phyloP scores from a whole-genome alignment of 2,329 filamentous ascomycete genomes.

The Lachnellula hyalina region DNA sequence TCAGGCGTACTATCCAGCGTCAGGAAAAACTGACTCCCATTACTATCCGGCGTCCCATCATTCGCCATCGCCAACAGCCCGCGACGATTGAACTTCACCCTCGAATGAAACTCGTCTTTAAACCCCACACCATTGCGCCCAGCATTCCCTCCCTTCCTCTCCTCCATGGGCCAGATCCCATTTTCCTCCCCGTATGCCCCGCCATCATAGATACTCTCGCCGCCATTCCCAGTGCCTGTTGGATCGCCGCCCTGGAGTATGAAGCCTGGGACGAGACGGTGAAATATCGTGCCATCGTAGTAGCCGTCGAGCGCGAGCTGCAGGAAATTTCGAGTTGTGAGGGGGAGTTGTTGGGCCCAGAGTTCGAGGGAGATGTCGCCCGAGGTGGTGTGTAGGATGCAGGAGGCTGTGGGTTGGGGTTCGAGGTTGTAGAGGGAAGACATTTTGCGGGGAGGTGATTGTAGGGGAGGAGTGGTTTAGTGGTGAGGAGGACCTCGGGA shows the following conservation, averaged over 20 bases:
- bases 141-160: conserved; percentile 56
- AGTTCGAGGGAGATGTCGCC: conserved; percentile 89
- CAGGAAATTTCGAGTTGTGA: conserved; percentile 91
- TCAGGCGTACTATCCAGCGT: conserved; percentile 82
- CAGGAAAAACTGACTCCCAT: conserved; percentile 96
- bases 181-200: conserved; percentile 55
- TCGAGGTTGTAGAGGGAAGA: conserved; percentile 90
- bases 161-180: conserved; percentile 51
- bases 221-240: conserved; percentile 85
- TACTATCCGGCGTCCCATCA: conserved; percentile 72
- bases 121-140: conserved; percentile 56
- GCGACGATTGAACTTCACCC: conserved; percentile 86
- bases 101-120: conserved; percentile 84
- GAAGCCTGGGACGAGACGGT: conserved; percentile 86
- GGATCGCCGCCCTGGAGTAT: conserved; percentile 94
- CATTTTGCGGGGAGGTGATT: conserved; percentile 46
- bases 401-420: conserved; percentile 88
- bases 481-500: not conserved
- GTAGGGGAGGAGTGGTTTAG: conserved; percentile 2
- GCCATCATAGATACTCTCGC: conserved; percentile 87
- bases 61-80: conserved; percentile 97
- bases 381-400: conserved; percentile 80
- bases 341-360: conserved; percentile 88
- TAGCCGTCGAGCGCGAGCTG: conserved; percentile 94
- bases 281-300: conserved; percentile 90